Conservation (phyloP, 2,329 filamentous ascomycete species). For the Claviceps sp. region DNA sequence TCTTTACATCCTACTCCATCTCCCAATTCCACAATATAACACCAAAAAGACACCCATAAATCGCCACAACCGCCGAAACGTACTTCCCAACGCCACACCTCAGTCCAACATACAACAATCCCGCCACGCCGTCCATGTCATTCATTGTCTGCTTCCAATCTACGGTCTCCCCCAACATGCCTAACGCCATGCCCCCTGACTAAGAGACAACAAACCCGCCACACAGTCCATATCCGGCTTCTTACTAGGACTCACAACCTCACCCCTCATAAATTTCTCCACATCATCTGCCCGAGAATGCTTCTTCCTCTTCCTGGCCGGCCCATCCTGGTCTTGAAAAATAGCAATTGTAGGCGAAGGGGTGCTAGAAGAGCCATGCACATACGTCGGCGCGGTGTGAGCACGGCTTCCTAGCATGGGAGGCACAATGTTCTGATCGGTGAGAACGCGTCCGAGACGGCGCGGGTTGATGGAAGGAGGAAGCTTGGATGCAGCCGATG, state of each 20-base stretch:
- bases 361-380: slow-evolving; percentile 14
- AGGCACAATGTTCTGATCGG: slow-evolving; percentile 23
- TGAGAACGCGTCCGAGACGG: slow-evolving; percentile 27
- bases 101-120: slow-evolving; percentile 77
- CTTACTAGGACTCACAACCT: slow-evolving; percentile 54
- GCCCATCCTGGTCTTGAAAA: slow-evolving; percentile 33
- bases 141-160: slow-evolving; percentile 28
- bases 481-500: slow-evolving; percentile 11
- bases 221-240: slow-evolving; percentile 78
- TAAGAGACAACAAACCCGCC: slow-evolving; percentile 75
- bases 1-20: no score
- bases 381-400: slow-evolving; percentile 26
- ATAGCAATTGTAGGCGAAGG: slow-evolving; percentile 30
- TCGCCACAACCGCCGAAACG: background rate
- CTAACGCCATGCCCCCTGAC: slow-evolving; percentile 78
- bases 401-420: slow-evolving; percentile 22
- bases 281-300: slow-evolving; percentile 41
- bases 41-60: no score
- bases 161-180: no score
- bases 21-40: no score
- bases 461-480: slow-evolving; percentile 20
- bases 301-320: slow-evolving; percentile 6
- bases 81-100: slow-evolving; percentile 57
- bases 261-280: slow-evolving; percentile 57
- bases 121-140: slow-evolving; percentile 80